Base-by-base conservation (phyloP, 805 yeast species). In the Candida germanica region DNA sequence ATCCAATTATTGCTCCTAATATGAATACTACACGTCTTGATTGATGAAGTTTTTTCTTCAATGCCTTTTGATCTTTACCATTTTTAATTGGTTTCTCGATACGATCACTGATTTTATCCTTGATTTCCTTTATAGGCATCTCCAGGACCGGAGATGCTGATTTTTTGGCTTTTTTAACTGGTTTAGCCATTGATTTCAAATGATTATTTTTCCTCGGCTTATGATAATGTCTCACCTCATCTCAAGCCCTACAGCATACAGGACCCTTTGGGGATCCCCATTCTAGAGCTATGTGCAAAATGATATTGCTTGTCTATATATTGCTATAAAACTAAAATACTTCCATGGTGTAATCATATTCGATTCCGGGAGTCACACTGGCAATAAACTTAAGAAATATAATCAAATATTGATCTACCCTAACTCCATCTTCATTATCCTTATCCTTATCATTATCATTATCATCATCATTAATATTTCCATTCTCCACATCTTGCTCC, bases 331-430 rank as follows among this genome's bases (percentile, higher is more conserved):
- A 20, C 10, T 53, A 83, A 53, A 84, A 77, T 1, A 95, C 97
- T 58, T 88, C 89, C 97, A 91, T 93, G n/a, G 98, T 93, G 56
- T 88, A 88, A 52, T 93, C 98, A 59, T 91, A 94, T 63, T 91
- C 96, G 38, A 93, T 89, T 12, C 97, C 96, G 0, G 98, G 98
- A 1, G 96, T 89, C 6, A 93, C 98, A 64, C 97, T 87, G 6
- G 97, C 85, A 31, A 93, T 91, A 54, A 93, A 93, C 62, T 93
- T 93, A 52, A 93, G 71, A 58, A 93, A 93, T 11, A 91, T 82
- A 24, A 93, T 72, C 46, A 93, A 63, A 56, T 93, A 93, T 55
- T 89, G 97, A 57, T 93, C 98, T 1, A 83, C 97, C 20, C 96
- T 71, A 6, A 91, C 69, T 3, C 61, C 65, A 6, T 38, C 48